These are phyloP conservation scores for Arachis stenosperma DNA, from an alignment of 306 rosid genomes.

Conservation along the genomic window DNA sequence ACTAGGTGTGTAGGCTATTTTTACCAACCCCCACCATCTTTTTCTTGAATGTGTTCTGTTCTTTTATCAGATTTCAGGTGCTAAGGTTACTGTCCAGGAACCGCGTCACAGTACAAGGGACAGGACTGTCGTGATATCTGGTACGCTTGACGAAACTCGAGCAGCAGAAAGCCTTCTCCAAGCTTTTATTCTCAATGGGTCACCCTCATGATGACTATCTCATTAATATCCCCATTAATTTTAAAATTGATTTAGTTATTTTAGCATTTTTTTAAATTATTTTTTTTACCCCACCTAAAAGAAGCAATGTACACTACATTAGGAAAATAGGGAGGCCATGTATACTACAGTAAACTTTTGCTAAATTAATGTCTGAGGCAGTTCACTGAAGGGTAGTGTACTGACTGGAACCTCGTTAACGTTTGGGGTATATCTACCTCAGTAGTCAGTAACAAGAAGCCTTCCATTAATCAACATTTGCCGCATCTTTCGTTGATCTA, in stretches of 20 bases:
- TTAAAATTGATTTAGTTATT: conserved; percentile 16
- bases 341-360: not conserved
- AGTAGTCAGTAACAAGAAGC: not conserved
- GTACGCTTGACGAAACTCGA: conserved; percentile 92
- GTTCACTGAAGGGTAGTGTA: conserved; percentile 24
- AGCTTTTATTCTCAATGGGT: conserved; percentile 83
- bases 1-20: no score
- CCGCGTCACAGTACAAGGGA: conserved; percentile 64
- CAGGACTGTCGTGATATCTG: conserved; percentile 74
- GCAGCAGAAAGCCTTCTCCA: conserved; percentile 97
- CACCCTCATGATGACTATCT: conserved; percentile 58
- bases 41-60: conserved; percentile 24
- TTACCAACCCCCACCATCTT: no score
- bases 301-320: conserved; percentile 34
- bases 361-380: conserved; percentile 26
- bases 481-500: conserved; percentile 5
- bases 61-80: conserved; percentile 78
- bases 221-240: not conserved
- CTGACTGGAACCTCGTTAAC: conserved; percentile 5
- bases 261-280: not conserved
- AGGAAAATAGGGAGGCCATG: conserved; percentile 27
- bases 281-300: conserved; percentile 14
- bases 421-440: conserved; percentile 10
- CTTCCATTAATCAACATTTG: conserved; percentile 4
- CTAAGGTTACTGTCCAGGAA: conserved; percentile 69